Base-by-base conservation (phyloP, 108 stramenopile species). In the Cyclostephanos tholiformis region DNA sequence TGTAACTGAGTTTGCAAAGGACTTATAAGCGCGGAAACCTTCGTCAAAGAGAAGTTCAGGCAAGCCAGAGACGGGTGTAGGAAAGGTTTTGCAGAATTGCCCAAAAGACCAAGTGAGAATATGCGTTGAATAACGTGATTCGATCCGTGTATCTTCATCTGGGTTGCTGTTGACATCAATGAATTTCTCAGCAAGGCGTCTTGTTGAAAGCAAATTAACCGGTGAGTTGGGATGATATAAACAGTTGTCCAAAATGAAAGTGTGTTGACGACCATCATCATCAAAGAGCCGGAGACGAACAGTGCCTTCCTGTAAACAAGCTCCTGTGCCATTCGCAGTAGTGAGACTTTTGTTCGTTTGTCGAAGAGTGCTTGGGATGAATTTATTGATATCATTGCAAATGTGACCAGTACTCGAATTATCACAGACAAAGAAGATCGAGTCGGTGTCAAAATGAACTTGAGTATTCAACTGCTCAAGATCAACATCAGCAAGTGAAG, bases 151-250 rank as follows among this genome's bases (percentile, higher is more conserved):
- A 5, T 53, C 52, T 25, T 53, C 52, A 20, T 53, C 52, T 10
- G 52, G 52, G 11, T 53, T 53, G 1, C 52, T 19, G 8, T 53
- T 10, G 4, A 0, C 52, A 53, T 53, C 52, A 20, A 53, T 17
- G 8, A 53, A 9, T 53, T 53, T 53, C 11, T 53, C 52, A 20
- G 52, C 52, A 20, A 53, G 52, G 52, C 52, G n/a, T 53, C 52
- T 53, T 10, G 52, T 53, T 1, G 52, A 53, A 22, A 53, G 25
- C 1, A 53, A 19, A 53, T 53, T 53, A 7, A 53, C 52, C 1
- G 52, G 52, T 10, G 52, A 53, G 19, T 53, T 19, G 1, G 52
- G 25, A n/a, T n/a, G n/a, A n/a, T n/a, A n/a, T n/a, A n/a, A n/a
- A n/a, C n/a, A n/a, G n/a, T n/a, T n/a, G n/a, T 53, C 52, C 52